Evolutionary conservation across 2,329 filamentous ascomycete genomes (phyloP).

Genomic region (Clonostachys sp.): DNA sequence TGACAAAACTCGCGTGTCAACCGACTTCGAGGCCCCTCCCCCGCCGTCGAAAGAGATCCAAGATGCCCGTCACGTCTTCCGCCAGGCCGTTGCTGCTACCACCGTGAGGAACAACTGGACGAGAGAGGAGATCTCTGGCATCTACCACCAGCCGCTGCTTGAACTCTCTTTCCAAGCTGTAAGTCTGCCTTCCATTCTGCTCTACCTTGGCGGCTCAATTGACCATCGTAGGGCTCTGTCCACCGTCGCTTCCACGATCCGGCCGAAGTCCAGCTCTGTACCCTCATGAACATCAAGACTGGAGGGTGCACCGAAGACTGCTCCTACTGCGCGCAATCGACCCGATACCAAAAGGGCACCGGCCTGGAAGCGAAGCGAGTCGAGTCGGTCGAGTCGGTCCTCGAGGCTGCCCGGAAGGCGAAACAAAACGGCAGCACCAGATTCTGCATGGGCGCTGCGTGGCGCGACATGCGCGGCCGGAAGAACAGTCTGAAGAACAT

Average conservation of each 20-base stretch:
- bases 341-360: conserved; percentile 70
- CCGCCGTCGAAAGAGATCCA: conserved; percentile 2
- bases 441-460: conserved; percentile 94
- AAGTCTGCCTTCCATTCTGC: conserved; percentile 16
- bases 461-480: conserved; percentile 89
- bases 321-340: conserved; percentile 88
- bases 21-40: too few species aligned
- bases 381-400: conserved; percentile 73
- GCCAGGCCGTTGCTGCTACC: conserved; percentile 53
- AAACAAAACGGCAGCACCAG: conserved; percentile 82
- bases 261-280: conserved; percentile 83
- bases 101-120: conserved; percentile 72
- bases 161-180: conserved; percentile 74
- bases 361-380: conserved; percentile 78
- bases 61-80: conserved; percentile 17
- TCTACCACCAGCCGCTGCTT: conserved; percentile 79
- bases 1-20: too few species aligned
- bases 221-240: conserved; percentile 54
- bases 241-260: conserved; percentile 86
- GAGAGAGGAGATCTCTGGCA: conserved; percentile 71
- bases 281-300: conserved; percentile 94
- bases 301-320: conserved; percentile 91
- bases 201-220: background rate
- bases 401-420: conserved; percentile 71
- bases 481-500: conserved; percentile 81